Conservation (phyloP, 73 alveolate species). For the Durusdinium trenchii region DNA sequence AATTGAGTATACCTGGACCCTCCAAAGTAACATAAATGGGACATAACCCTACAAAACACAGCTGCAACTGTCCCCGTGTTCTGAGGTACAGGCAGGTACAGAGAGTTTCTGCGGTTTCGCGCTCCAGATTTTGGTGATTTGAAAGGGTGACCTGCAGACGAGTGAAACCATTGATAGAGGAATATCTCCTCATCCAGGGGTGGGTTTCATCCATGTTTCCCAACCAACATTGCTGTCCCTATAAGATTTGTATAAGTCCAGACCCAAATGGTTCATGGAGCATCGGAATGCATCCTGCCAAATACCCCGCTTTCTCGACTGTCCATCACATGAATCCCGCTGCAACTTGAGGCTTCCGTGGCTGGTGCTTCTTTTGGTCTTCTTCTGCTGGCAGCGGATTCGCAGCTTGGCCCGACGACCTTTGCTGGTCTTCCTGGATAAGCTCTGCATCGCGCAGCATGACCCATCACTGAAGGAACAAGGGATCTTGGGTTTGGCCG, state of each 20-base stretch:
- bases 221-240: background rate
- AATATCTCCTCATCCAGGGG: no score
- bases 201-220: background rate
- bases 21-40: no score
- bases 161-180: background rate
- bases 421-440: slow-evolving; percentile 26
- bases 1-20: no score
- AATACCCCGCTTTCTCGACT: background rate
- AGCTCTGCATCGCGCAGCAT: slow-evolving; percentile 44
- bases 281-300: background rate
- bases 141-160: no score
- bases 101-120: no score
- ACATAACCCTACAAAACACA: no score
- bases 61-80: no score
- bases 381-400: slow-evolving; percentile 44
- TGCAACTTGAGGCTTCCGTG: background rate
- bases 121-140: no score
- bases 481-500: slow-evolving; percentile 54
- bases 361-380: background rate
- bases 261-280: background rate
- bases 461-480: slow-evolving; percentile 3
- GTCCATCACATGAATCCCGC: no score
- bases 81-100: no score
- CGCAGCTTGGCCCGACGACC: slow-evolving; percentile 21
- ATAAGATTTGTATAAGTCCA: background rate